Conservation (phyloP, 164 flowering plant species). For the Santalum album region DNA sequence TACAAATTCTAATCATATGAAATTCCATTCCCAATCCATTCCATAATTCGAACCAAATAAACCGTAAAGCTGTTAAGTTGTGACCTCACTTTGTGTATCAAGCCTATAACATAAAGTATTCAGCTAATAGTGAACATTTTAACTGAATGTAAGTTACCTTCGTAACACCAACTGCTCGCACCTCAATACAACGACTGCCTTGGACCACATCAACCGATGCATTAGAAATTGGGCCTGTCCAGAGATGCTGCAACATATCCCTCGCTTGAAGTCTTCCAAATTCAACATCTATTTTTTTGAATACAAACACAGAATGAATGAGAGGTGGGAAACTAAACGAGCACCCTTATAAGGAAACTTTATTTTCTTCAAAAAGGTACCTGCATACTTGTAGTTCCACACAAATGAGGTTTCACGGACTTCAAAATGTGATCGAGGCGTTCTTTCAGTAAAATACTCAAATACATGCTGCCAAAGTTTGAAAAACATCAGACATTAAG, state of each 20-base stretch:
- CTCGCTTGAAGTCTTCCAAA: constrained; percentile 36
- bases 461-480: background rate
- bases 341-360: too few species aligned
- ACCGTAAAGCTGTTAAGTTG: too few species aligned
- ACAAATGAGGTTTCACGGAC: background rate
- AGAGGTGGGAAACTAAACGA: background rate
- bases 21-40: too few species aligned
- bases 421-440: constrained; percentile 1
- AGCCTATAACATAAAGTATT: too few species aligned
- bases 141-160: constrained; percentile 43
- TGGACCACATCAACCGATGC: constrained; percentile 97
- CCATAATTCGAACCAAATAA: too few species aligned
- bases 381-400: constrained; percentile 6
- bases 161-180: constrained; percentile 92
- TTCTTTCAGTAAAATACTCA: constrained; percentile 2
- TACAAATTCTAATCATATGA: too few species aligned
- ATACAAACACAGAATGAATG: background rate
- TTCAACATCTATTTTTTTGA: constrained; percentile 40
- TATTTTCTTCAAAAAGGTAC: background rate
- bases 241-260: constrained; percentile 95
- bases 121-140: too few species aligned
- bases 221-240: constrained; percentile 98
- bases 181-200: constrained; percentile 92
- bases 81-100: too few species aligned
- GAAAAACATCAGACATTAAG: background rate